Base-by-base conservation (phyloP, 1,284 basidiomycete species). In the Schizophyllum amplum region DNA sequence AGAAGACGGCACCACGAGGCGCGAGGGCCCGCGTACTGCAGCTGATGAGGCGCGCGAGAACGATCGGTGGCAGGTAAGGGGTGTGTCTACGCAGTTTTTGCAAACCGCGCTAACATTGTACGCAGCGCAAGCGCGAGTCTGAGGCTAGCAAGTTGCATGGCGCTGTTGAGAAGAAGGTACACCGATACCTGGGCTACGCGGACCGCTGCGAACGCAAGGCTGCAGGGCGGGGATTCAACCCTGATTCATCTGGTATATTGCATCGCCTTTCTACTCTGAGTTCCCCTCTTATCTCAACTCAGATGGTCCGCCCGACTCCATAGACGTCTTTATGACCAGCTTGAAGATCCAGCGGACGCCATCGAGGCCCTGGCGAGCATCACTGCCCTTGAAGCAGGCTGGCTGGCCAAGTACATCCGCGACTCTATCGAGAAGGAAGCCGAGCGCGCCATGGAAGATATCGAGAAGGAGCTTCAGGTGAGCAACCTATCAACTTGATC, bases 401-500 rank as follows among this genome's bases (percentile, higher is more conserved):
- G 84, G 78, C 71, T 94, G 21, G 82, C 84, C 0, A 67, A 67
- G 13, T 76, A 83, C 59, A 81, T 87, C 22, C 72, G 72, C 11
- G 75, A 79, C 22, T 78, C 79, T 55, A 68, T 79, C 15, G 70
- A 77, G 47, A 72, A 73, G 26, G 83, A 85, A 33, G 73, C 77
- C 23, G 77, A 82, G 54, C 71, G 72, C 6, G 72, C 77, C 21
- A 72, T 69, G 7, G 81, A 80, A 7, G 84, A 87, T 48, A 80
- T 93, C 25, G 85, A 88, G 59, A 72, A 75, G 52, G 87, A 92
- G 60, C 72, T 95, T 7, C 74, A 80, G 64, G 90, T 91, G 65
- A 54, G 77, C 63, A 17, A 24, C 48, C 15, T 23, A n/a, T n/a
- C n/a, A n/a, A n/a, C 23, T n/a, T 26, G 33, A 24, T 46, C 50